Evolutionary conservation across 371 early-diverging fungal genomes (phyloP).

Genomic region (Saksenaea vasiformis): DNA sequence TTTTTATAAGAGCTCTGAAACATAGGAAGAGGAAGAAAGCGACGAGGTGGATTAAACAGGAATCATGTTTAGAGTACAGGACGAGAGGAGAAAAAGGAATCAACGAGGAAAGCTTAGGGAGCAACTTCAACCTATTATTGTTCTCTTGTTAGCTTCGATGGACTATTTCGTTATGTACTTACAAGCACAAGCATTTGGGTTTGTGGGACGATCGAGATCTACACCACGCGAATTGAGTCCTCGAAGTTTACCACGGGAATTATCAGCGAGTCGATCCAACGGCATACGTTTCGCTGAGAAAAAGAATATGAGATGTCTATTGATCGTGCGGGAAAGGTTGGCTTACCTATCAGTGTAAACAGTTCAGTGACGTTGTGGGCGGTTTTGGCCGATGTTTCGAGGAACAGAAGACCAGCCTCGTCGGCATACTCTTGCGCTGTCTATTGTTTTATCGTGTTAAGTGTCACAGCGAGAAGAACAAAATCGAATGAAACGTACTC

Average conservation of each 20-base stretch:
- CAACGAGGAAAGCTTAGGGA: neutral
- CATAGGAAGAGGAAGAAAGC: neutral
- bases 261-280: conserved; percentile 46
- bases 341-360: conserved; percentile 83
- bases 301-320: neutral
- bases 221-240: conserved; percentile 43
- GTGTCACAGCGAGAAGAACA: neutral
- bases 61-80: neutral
- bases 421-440: conserved; percentile 59
- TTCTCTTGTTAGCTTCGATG: neutral
- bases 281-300: conserved; percentile 43
- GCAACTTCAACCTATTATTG: neutral
- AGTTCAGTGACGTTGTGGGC: conserved; percentile 79
- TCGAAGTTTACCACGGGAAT: conserved; percentile 39
- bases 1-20: neutral
- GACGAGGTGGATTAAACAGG: conserved; percentile 1
- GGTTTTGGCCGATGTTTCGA: conserved; percentile 89
- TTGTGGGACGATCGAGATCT: conserved; percentile 40
- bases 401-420: conserved; percentile 75
- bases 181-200: conserved; percentile 52
- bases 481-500: conserved; percentile 32
- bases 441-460: neutral
- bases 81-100: neutral
- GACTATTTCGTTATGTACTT: conserved; percentile 10
- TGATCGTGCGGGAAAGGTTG: neutral